Percentiles rank a stretch among this genome's conserved stretches.
These are phyloP conservation scores for Inosperma sp. DNA, from an alignment of 768 basidiomycete genomes.

Conservation along the genomic window DNA sequence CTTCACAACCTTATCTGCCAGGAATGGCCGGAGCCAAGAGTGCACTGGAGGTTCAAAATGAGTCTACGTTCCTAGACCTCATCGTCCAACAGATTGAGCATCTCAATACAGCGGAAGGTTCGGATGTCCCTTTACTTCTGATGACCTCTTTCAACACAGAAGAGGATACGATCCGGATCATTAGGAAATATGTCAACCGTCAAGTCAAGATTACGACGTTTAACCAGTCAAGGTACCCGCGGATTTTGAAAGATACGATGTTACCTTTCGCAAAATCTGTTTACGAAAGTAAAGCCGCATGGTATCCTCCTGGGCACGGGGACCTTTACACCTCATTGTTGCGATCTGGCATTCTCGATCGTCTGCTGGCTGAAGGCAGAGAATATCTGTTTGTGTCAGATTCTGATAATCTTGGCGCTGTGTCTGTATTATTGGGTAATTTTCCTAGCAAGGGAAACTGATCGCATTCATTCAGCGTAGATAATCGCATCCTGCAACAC, in stretches of 20 bases:
- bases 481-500: conserved; percentile 77
- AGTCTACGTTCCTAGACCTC: conserved; percentile 96
- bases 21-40: conserved; percentile 86
- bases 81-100: conserved; percentile 94
- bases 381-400: conserved; percentile 98
- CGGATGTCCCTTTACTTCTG: conserved; percentile 91
- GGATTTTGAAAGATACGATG: conserved; percentile 84
- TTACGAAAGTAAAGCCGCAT: conserved; percentile 80
- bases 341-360: conserved; percentile 90
- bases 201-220: conserved; percentile 89
- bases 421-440: conserved; percentile 41
- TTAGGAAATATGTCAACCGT: conserved; percentile 94
- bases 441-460: not conserved
- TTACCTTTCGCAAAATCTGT: conserved; percentile 77
- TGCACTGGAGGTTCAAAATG: conserved; percentile 93
- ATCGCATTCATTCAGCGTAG: conserved; percentile 49
- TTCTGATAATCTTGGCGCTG: conserved; percentile 93
- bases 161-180: conserved; percentile 92
- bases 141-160: conserved; percentile 99
- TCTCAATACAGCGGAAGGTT: conserved; percentile 76
- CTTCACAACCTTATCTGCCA: conserved; percentile 24
- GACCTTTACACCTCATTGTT: conserved; percentile 90
- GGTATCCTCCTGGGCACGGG: conserved; percentile 98
- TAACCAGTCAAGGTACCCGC: conserved; percentile 92
- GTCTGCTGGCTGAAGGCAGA: conserved; percentile 85